phyloP scores from a whole-genome alignment of 768 basidiomycete species.

The Hygrocybe punicea region DNA sequence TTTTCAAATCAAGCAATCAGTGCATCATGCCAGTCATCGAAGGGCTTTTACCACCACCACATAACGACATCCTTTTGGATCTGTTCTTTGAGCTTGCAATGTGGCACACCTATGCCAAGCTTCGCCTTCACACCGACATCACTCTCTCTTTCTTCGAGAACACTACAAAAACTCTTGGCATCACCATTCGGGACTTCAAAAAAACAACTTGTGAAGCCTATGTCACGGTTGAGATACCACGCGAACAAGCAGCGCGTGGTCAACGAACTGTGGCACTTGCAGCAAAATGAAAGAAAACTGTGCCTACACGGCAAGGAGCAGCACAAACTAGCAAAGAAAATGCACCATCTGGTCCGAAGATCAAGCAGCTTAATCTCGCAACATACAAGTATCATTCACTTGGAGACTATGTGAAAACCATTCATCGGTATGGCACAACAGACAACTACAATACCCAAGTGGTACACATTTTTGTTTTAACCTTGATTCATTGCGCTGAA shows the following conservation, averaged over 20 bases:
- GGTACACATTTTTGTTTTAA: slow-evolving; percentile 25
- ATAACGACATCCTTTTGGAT: slow-evolving; percentile 28
- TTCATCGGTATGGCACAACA: slow-evolving; percentile 34
- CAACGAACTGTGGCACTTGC: slow-evolving; percentile 13
- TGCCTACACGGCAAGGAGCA: not conserved
- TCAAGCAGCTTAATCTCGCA: slow-evolving; percentile 26
- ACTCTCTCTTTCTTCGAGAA: slow-evolving; percentile 27
- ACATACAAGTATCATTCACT: slow-evolving; percentile 42
- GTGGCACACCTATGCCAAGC: slow-evolving; percentile 42
- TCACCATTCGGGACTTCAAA: slow-evolving; percentile 27
- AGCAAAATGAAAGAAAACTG: not conserved
- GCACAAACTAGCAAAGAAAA: not conserved
- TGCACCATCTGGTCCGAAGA: not conserved
- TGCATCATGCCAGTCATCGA: slow-evolving; percentile 37
- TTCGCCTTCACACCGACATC: slow-evolving; percentile 37
- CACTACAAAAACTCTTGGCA: slow-evolving; percentile 25
- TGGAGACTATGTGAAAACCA: slow-evolving; percentile 32
- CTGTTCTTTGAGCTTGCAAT: slow-evolving; percentile 32
- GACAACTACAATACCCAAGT: slow-evolving; percentile 42
- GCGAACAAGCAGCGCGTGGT: slow-evolving; percentile 33
- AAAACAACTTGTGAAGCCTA: slow-evolving; percentile 22
- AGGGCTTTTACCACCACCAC: slow-evolving; percentile 28
- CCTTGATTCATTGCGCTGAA: not conserved
- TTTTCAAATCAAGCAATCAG: slow-evolving; percentile 14
- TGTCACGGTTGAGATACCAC: slow-evolving; percentile 36